Evolutionary conservation across 1,284 basidiomycete species (phyloP).

Genomic region (Cryptococcus hybrid): DNA sequence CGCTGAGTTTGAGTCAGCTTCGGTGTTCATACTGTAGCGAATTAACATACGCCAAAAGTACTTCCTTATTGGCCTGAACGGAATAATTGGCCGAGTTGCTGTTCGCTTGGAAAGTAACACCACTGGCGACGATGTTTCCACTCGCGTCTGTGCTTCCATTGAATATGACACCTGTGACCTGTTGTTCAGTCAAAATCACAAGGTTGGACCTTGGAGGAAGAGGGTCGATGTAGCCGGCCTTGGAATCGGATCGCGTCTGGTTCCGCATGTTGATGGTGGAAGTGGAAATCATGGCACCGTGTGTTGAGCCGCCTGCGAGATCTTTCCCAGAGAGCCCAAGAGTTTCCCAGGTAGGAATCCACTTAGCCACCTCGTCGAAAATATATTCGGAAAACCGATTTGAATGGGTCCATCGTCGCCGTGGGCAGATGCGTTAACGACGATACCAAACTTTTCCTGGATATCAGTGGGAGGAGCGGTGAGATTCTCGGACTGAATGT

Average conservation of each 20-base stretch:
- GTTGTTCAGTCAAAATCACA: slow-evolving; percentile 57
- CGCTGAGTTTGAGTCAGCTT: slow-evolving; percentile 26
- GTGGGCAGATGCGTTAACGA: slow-evolving; percentile 49
- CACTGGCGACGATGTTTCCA: slow-evolving; percentile 57
- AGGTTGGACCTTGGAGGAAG: slow-evolving; percentile 62
- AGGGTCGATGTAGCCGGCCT: slow-evolving; percentile 67
- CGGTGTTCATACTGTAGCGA: background rate
- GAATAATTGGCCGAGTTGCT: slow-evolving; percentile 48
- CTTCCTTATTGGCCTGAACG: slow-evolving; percentile 56
- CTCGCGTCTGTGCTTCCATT: slow-evolving; percentile 52
- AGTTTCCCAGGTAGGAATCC: slow-evolving; percentile 54
- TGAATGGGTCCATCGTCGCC: slow-evolving; percentile 55
- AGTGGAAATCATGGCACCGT: slow-evolving; percentile 55
- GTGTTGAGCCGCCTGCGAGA: slow-evolving; percentile 29
- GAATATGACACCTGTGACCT: slow-evolving; percentile 67
- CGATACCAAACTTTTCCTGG: slow-evolving; percentile 43
- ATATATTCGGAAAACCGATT: slow-evolving; percentile 50
- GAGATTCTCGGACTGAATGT: slow-evolving; percentile 49
- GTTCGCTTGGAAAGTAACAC: slow-evolving; percentile 57
- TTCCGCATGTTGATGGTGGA: slow-evolving; percentile 64
- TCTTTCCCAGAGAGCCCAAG: slow-evolving; percentile 56
- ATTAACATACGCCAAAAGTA: slow-evolving; percentile 48
- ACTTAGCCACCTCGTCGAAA: slow-evolving; percentile 56
- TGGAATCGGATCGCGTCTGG: slow-evolving; percentile 65
- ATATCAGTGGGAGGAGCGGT: slow-evolving; percentile 46